Conservation (phyloP, 139 green algal species). For the Edaphochlamys debaryana region DNA sequence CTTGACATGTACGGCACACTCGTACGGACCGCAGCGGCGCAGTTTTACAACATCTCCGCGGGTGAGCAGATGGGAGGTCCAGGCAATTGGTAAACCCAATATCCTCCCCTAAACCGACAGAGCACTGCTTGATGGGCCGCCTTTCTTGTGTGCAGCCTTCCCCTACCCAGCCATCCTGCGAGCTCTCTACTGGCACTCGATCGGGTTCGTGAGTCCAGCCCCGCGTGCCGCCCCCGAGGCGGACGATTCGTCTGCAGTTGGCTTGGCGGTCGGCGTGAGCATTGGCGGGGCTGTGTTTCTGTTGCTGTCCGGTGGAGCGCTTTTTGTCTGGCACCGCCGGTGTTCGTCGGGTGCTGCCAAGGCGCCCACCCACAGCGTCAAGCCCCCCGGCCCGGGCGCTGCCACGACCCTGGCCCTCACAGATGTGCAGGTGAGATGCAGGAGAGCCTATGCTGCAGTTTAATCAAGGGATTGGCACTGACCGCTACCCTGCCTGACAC, state of each 20-base stretch:
- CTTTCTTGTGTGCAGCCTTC: neutral
- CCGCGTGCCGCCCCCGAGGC: no score
- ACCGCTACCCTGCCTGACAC: neutral
- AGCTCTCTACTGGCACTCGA: slow-evolving; percentile 3
- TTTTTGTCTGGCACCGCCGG: neutral
- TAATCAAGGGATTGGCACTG: no score
- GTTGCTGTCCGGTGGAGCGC: neutral
- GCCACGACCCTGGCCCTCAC: slow-evolving; percentile 31
- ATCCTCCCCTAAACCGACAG: no score
- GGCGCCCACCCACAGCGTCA: neutral
- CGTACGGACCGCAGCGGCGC: no score
- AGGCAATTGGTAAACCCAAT: no score
- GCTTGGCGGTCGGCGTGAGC: no score
- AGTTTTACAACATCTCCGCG: no score
- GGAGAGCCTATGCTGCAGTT: neutral
- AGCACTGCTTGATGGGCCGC: no score
- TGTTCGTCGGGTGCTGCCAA: neutral
- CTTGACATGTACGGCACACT: no score
- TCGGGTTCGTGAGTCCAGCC: neutral
- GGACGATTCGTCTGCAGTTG: no score
- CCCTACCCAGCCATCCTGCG: slow-evolving; percentile 11
- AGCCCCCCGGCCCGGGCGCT: neutral
- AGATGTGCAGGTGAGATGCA: slow-evolving; percentile 27
- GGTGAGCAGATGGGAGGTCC: no score
- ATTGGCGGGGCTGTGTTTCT: neutral